Percentiles rank a stretch among this genome's conserved stretches.
phyloP scores from a whole-genome alignment of 352 stramenopile genomes.

The Phytopythium cucurbitacearum region DNA sequence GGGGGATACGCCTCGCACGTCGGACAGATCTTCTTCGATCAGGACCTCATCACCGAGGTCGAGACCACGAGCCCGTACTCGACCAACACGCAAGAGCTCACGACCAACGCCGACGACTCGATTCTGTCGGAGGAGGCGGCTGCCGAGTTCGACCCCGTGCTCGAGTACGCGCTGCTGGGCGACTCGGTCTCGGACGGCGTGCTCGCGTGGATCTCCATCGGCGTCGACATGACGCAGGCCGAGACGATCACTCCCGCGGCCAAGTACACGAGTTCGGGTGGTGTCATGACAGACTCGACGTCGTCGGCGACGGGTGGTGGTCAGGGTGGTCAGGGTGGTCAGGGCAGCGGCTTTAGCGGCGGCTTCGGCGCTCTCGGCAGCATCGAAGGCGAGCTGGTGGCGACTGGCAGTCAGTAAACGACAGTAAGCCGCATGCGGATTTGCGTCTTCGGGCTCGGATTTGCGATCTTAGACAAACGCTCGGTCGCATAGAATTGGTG shows the following conservation, averaged over 20 bases:
- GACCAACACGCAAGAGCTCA: slow-evolving; percentile 16
- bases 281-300: slow-evolving; percentile 12
- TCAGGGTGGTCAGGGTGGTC: background rate
- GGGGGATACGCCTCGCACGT: slow-evolving; percentile 15
- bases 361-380: background rate
- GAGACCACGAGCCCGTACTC: slow-evolving; percentile 14
- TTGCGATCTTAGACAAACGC: no score
- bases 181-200: slow-evolving; percentile 16
- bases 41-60: slow-evolving; percentile 18
- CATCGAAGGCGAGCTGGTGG: no score
- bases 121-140: slow-evolving; percentile 13
- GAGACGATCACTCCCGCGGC: slow-evolving; percentile 12
- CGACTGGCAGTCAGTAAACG: no score
- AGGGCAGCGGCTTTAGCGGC: slow-evolving; percentile 1
- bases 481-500: no score
- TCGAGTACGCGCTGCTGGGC: slow-evolving; percentile 15
- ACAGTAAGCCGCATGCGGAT: no score
- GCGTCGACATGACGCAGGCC: slow-evolving; percentile 18
- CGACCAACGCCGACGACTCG: slow-evolving; percentile 12
- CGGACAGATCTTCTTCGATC: slow-evolving; percentile 19
- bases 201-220: slow-evolving; percentile 23
- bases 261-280: slow-evolving; percentile 10
- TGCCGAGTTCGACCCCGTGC: slow-evolving; percentile 16
- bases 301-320: slow-evolving; percentile 1
- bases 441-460: no score